Percentiles rank a stretch among this genome's conserved stretches.
Conservation (phyloP, 2,329 filamentous ascomycete genomes). For the Paracamarosporium sp. region DNA sequence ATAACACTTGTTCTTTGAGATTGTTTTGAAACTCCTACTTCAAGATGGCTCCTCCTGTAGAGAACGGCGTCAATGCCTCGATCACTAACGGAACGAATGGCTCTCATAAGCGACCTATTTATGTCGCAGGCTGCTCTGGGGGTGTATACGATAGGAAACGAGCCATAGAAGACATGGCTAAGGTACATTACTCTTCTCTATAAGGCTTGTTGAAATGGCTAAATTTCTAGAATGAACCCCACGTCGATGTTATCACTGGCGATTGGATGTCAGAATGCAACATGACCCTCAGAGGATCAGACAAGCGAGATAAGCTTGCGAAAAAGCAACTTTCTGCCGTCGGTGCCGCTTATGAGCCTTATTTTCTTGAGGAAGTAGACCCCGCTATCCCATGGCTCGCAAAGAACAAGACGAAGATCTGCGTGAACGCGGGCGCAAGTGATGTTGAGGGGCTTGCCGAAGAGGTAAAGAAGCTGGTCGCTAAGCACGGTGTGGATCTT, state of each 20-base stretch:
- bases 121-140: constrained; percentile 29
- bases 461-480: constrained; percentile 21
- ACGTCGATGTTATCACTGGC: constrained; percentile 30
- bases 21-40: not conserved
- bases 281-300: constrained; percentile 28
- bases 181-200: not conserved
- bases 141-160: constrained; percentile 29
- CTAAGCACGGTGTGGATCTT: constrained; percentile 32
- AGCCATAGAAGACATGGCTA: constrained; percentile 32
- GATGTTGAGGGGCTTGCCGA: constrained; percentile 25
- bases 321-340: constrained; percentile 23
- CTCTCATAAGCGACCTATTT: constrained; percentile 24
- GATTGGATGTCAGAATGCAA: constrained; percentile 37
- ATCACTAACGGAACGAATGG: constrained; percentile 13
- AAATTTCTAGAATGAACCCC: constrained; percentile 24
- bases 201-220: constrained; percentile 3
- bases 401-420: constrained; percentile 27
- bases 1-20: not conserved
- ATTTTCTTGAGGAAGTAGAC: constrained; percentile 28
- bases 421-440: constrained; percentile 28
- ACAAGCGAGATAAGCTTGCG: constrained; percentile 26
- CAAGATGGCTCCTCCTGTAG: constrained; percentile 17
- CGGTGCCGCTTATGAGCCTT: constrained; percentile 29
- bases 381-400: constrained; percentile 30
- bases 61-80: constrained; percentile 17